Evolutionary conservation across 441 rosid species (phyloP), one percentile per base, ranked within the genome.

Genomic region (Brassica hybrid): DNA sequence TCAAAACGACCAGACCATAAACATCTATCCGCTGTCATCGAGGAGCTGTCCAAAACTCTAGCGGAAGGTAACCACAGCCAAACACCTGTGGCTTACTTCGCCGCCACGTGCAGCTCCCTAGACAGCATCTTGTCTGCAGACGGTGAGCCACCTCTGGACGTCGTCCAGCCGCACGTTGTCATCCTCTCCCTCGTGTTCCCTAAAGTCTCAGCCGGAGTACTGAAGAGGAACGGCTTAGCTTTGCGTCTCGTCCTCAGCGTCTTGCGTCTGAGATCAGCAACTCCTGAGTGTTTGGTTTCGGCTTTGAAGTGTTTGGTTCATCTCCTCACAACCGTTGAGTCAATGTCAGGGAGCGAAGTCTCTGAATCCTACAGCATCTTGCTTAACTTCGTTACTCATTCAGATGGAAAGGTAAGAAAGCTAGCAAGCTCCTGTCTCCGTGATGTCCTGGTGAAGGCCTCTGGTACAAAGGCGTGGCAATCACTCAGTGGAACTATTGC

Each of bases 401-500:
- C 91, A 1, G 88, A 85, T 27, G 82, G 83, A 1, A 88, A 94
- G 94, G 98, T 91, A 71, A 86, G 99, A 73, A 90, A 79, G 84
- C 93, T 92, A 79, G 78, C 97, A 1, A 90, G 87, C 50, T 65
- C 73, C 23, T 86, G 92, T 64, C 79, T 83, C 62, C 89, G 92
- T 17, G 93, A 89, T 59, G 83, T 86, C 65, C 76, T 96, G 48
- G 90, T 80, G 75, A 82, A 85, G 83, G 84, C 90, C 71, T 89
- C 81, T 72, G 88, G 92, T 58, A 86, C 85, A 16, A 72, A 87
- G 0, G 78, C 82, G 5, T 71, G 87, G 45, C 75, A 79, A 13
- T 88, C 89, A n/a, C 89, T 92, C 25, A 92, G 98, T 74, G 95
- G 93, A 81, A 89, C 85, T n/a, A 81, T 93, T 56, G 83, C 86